Base-by-base conservation (phyloP, 768 basidiomycete genomes). In the Mrakia frigida region DNA sequence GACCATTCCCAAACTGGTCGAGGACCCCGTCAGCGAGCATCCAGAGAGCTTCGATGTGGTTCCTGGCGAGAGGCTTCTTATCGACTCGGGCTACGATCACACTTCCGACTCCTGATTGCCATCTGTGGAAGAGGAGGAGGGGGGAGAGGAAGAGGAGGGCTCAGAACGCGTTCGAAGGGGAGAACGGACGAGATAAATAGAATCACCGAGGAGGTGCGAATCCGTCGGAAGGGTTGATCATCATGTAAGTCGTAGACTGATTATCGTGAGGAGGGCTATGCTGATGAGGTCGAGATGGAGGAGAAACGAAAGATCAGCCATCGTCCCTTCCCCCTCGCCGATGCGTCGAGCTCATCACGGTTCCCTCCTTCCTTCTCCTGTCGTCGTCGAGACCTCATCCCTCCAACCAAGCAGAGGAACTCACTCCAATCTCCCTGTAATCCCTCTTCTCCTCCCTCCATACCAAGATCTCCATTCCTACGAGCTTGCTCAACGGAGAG, bases 401-500 rank as follows among this genome's bases (percentile, higher is more conserved):
- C 2, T 31, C 9, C 16, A 3, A 61, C 60, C 14, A n/a, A 7
- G 31, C 11, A 11, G 60, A 61, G 16, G 16, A 33, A 39, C 63
- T 37, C 63, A 65, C 63, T 65, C 63, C 63, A 6, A 65, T 65
- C 18, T 65, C 63, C 63, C 35, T 65, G 18, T 1, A 65, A 37
- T 65, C 63, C 35, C 63, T 65, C 63, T 37, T 31, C 21, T 65
- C 63, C 63, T 21, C 37, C 33, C 63, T 65, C 63, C 63, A 65
- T 7, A 65, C 63, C 6, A 65, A 23, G 35, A 65, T 65, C 63
- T 65, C 63, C 33, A 65, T 35, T 23, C 63, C 63, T 16, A 65
- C 63, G 33, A 65, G 31, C 18, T 37, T 65, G 28, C 63, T 37
- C 37, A 65, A 9, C 21, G 63, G 63, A 10, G 33, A 35, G 63